Conservation (phyloP, 2,329 filamentous ascomycete species). For the Shiraia sp. region DNA sequence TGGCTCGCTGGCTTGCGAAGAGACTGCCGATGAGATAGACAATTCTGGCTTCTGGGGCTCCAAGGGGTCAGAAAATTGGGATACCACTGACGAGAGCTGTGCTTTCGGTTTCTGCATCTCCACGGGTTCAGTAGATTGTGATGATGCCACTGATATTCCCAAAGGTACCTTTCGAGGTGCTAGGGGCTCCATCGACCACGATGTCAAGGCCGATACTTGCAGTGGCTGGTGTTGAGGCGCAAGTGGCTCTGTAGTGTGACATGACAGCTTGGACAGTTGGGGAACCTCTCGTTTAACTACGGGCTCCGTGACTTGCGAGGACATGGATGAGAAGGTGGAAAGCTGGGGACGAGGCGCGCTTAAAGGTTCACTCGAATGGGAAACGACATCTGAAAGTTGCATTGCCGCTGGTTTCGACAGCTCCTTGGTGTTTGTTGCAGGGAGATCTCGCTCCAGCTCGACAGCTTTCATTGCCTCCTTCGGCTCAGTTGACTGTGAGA, state of each 20-base stretch:
- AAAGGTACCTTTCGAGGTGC: constrained; percentile 11
- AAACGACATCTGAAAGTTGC: constrained; percentile 30
- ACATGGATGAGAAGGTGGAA: constrained; percentile 26
- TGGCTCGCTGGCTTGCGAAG: constrained; percentile 24
- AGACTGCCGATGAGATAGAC: constrained; percentile 21
- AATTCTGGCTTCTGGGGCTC: constrained; percentile 13
- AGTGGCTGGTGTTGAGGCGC: constrained; percentile 15
- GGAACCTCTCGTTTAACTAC: constrained; percentile 8
- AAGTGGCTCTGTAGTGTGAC: constrained; percentile 21
- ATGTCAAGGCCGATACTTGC: constrained; percentile 26
- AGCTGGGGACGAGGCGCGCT: constrained; percentile 16
- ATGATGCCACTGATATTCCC: constrained; percentile 23
- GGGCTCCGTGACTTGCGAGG: constrained; percentile 33
- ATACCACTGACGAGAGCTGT: constrained; percentile 14
- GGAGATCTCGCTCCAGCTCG: not conserved
- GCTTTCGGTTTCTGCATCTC: constrained; percentile 7
- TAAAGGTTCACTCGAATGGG: constrained; percentile 32
- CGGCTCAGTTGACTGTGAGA: constrained; percentile 28
- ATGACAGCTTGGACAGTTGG: constrained; percentile 19
- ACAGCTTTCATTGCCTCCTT: constrained; percentile 7
- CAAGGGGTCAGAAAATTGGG: constrained; percentile 30
- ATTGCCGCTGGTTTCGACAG: constrained; percentile 13
- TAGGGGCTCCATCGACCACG: constrained; percentile 30
- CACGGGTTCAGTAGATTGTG: constrained; percentile 28
- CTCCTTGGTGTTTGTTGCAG: not conserved